Evolutionary conservation across 2,329 filamentous ascomycete species (phyloP).

Genomic region (Fusarium musae): DNA sequence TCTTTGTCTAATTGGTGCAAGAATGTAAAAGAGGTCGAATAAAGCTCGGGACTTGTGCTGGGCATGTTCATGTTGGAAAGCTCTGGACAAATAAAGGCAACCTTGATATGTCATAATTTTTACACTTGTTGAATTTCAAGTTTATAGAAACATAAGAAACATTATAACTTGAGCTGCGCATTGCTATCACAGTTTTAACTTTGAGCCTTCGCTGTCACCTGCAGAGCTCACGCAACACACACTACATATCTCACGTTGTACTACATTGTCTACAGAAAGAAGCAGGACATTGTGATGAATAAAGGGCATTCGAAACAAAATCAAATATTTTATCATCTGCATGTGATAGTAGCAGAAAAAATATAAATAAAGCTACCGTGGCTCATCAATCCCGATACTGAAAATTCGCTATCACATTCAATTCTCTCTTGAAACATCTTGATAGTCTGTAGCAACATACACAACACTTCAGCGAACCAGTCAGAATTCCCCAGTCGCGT

Average conservation of each 20-base stretch:
- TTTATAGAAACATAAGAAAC: too few species aligned
- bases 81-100: not conserved
- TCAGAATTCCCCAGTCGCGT: not conserved
- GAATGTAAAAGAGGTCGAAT: too few species aligned
- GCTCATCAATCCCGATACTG: not conserved
- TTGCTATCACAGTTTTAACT: too few species aligned
- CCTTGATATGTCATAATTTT: too few species aligned
- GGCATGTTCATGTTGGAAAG: too few species aligned
- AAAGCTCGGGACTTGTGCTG: not conserved
- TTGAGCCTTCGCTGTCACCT: too few species aligned
- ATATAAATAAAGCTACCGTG: not conserved
- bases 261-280: too few species aligned
- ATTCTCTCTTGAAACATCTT: not conserved
- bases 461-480: not conserved
- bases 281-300: not conserved
- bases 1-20: too few species aligned
- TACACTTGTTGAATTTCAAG: too few species aligned
- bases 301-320: not conserved
- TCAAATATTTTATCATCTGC: not conserved
- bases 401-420: not conserved
- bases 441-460: not conserved
- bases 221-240: too few species aligned
- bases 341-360: not conserved
- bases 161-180: too few species aligned
- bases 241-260: too few species aligned